A percentile compares a stretch with the other conserved stretches of the same genome.
Evolutionary conservation across 306 rosid species (phyloP).

Genomic region (Trifolium pratense): DNA sequence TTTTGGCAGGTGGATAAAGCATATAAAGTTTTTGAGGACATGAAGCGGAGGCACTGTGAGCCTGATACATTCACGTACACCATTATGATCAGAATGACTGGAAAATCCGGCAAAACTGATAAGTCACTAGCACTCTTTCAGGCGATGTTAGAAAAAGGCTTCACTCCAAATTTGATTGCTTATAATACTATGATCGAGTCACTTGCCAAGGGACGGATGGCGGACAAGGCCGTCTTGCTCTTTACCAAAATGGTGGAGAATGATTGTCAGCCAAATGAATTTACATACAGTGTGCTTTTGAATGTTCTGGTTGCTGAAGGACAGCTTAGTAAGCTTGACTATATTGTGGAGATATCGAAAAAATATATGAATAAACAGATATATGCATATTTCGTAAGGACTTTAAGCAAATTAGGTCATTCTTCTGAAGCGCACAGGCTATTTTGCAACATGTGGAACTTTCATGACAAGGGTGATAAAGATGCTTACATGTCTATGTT

Average conservation of each 20-base stretch:
- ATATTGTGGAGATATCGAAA: slow-evolving; percentile 64
- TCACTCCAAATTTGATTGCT: slow-evolving; percentile 63
- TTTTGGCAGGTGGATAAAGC: slow-evolving; percentile 74
- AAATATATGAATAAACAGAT: slow-evolving; percentile 63
- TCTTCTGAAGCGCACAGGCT: slow-evolving; percentile 84
- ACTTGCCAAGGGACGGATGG: slow-evolving; percentile 77
- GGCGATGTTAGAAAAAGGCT: slow-evolving; percentile 71
- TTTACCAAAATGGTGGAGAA: slow-evolving; percentile 80
- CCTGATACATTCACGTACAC: slow-evolving; percentile 86
- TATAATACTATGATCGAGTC: slow-evolving; percentile 88
- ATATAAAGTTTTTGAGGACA: slow-evolving; percentile 76
- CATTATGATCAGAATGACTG: slow-evolving; percentile 89
- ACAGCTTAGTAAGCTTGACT: slow-evolving; percentile 70
- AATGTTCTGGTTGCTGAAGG: slow-evolving; percentile 78
- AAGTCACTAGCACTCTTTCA: slow-evolving; percentile 64
- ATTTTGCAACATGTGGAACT: slow-evolving; percentile 91
- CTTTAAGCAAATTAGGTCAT: slow-evolving; percentile 82
- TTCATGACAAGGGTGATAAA: slow-evolving; percentile 75
- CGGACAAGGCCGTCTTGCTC: slow-evolving; percentile 70
- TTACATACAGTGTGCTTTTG: slow-evolving; percentile 75
- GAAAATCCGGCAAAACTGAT: slow-evolving; percentile 65
- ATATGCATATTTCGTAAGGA: slow-evolving; percentile 76
- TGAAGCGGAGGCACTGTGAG: slow-evolving; percentile 82
- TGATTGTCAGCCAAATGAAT: slow-evolving; percentile 80
- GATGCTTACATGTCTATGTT: slow-evolving; percentile 82